Evolutionary conservation across 2,329 filamentous ascomycete species (phyloP), one percentile per base, ranked within the genome.

Genomic region (Metarhizium humberi): DNA sequence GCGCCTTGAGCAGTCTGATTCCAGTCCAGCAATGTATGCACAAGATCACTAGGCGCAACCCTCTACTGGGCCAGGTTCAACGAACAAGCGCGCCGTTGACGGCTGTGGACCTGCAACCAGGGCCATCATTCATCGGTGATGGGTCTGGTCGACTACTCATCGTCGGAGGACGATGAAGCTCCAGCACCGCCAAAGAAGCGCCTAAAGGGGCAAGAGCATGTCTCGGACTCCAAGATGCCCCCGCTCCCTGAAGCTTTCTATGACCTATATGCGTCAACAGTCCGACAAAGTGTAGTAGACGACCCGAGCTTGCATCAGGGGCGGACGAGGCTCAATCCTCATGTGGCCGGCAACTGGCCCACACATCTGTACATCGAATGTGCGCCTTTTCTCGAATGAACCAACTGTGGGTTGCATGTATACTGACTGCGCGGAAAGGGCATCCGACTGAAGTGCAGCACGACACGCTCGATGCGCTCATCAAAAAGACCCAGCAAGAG

Each of bases 321-420:
- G 54, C 85, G 92, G 49, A 90, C 86, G 66, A 82, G 94, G 46
- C 81, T 86, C 56, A 88, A 84, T 51, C 92, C 92, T 29, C 94
- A 99, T 71, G 77, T 92, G 30, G 82, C 85, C 57, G 94, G 94
- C 57, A 90, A 91, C 69, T 99, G 94, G 94, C 90, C 92, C 1
- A 90, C 86, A 38, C 92, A 97, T 71, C 68, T 97, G 49, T 97
- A 95, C 69, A 77, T 96, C 55, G 92, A 97, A 74, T 99, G 94
- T 95, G 78, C 72, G 84, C 75, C 29, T 40, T 42, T 40, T 54
- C 38, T 43, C 43, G 32, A 48, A 53, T 52, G 38, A 48, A 47
- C 48, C 29, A 16, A 10, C 30, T 53, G 32, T 38, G 11, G 5
- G 6, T 7, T 20, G 20, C 20, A 32, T 8, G 30, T 36, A 20